Evolutionary conservation across 768 basidiomycete species (phyloP), one percentile per base, ranked within the genome.

Genomic region (Lactarius hatsudake): DNA sequence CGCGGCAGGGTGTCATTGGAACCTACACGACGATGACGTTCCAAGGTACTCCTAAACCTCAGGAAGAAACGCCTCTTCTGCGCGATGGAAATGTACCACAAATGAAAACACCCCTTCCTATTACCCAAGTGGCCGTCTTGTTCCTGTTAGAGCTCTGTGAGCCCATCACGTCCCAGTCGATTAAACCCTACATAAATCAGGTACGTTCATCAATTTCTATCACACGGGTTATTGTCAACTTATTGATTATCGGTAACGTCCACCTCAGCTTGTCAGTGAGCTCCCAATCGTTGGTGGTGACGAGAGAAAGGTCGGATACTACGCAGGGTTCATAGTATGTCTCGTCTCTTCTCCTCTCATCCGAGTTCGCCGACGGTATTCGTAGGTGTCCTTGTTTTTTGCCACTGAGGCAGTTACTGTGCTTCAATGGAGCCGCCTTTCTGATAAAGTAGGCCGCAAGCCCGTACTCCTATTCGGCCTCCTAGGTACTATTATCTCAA

Each of bases 151-250:
- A 78, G 72, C 70, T 84, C 45, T 77, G 80, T 23, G 84, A 85
- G 72, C 82, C 84, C 20, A 78, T 84, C 57, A 79, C 81, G 5
- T 77, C 80, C 0, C 75, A 78, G 48, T 81, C 77, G 40, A 84
- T 85, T 42, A 80, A 80, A 54, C 83, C 83, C 0, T 84, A 83
- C 74, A 79, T 85, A 30, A 82, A 83, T 64, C 80, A 84, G 73
- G 82, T 80, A 48, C 20, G 74, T 51, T 5, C 9, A 23, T 17
- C 30, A 10, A 45, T 45, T 20, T n/a, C 40, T n/a, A 17, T 36
- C 2, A 20, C 23, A 55, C 70, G 7, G 10, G 6, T 6, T 17
- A 6, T n/a, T n/a, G n/a, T n/a, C n/a, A n/a, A n/a, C n/a, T n/a
- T n/a, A n/a, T 10, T n/a, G 32, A 32, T 32, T 32, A 32, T 32